These are phyloP conservation scores for Plicaturopsis crispa DNA, from an alignment of 768 basidiomycete species.

Conservation along the genomic window DNA sequence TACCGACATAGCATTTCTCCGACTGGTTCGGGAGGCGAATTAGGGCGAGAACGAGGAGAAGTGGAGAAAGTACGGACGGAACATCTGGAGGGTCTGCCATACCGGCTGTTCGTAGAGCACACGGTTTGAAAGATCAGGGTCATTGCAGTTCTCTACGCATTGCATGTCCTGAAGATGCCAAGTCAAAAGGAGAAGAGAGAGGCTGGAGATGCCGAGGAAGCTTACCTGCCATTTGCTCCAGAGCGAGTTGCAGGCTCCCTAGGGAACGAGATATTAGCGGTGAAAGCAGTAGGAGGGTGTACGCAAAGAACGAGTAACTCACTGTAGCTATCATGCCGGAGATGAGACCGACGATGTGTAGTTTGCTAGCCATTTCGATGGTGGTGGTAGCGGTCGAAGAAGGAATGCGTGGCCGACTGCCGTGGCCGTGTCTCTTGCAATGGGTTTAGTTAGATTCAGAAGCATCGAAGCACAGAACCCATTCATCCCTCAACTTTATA, in stretches of 20 bases:
- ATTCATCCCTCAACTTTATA: no score
- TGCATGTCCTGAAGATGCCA: slow-evolving; percentile 73
- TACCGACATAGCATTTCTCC: slow-evolving; percentile 93
- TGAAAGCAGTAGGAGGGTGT: neutral
- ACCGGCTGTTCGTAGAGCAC: slow-evolving; percentile 92
- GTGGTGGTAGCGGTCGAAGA: slow-evolving; percentile 2
- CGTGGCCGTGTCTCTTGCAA: no score
- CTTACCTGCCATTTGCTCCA: slow-evolving; percentile 80
- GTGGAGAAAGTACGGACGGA: slow-evolving; percentile 45
- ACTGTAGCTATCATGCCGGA: slow-evolving; percentile 91
- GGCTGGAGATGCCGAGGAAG: slow-evolving; percentile 5
- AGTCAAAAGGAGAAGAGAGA: slow-evolving; percentile 5
- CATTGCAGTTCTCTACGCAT: slow-evolving; percentile 89
- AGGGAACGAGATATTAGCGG: no score
- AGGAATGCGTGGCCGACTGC: no score
- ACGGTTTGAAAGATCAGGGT: slow-evolving; percentile 49
- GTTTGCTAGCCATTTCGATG: slow-evolving; percentile 51
- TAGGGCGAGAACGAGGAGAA: slow-evolving; percentile 4
- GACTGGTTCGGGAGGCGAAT: slow-evolving; percentile 47
- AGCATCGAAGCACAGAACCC: no score
- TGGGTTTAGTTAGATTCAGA: no score
- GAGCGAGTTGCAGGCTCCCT: slow-evolving; percentile 77
- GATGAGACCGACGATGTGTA: slow-evolving; percentile 74
- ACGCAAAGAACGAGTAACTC: slow-evolving; percentile 11
- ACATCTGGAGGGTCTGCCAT: slow-evolving; percentile 90